A percentile compares a stretch with the other conserved stretches of the same genome.
These are phyloP conservation scores for Eimeria nieschulzi DNA, from an alignment of 169 alveolate genomes.

Conservation along the genomic window DNA sequence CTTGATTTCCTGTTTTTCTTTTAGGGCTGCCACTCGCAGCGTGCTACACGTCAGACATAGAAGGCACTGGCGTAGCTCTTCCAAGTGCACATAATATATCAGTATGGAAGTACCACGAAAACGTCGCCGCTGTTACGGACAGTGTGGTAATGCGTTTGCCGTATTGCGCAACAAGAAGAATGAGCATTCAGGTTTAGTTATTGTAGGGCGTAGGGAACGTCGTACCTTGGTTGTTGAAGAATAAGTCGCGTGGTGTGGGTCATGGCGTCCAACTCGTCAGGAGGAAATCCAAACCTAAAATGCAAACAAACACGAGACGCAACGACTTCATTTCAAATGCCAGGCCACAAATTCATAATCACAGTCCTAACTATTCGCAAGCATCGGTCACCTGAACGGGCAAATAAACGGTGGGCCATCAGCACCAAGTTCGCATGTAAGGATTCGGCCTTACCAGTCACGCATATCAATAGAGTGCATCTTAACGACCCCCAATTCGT, in stretches of 20 bases:
- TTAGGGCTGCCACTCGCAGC: neutral
- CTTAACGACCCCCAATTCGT: slow-evolving; percentile 17
- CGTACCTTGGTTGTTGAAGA: slow-evolving; percentile 45
- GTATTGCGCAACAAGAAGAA: too few relatives aligned
- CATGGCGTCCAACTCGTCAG: slow-evolving; percentile 65
- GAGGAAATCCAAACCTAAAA: slow-evolving; percentile 65
- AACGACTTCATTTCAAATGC: neutral
- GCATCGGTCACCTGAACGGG: too few relatives aligned
- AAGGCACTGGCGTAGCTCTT: neutral
- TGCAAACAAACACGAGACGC: neutral
- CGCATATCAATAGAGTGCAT: slow-evolving; percentile 44
- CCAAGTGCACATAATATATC: neutral
- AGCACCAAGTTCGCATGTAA: too few relatives aligned
- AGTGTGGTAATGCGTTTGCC: too few relatives aligned
- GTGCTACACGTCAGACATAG: neutral
- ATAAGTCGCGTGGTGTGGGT: slow-evolving; percentile 27
- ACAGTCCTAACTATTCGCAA: too few relatives aligned
- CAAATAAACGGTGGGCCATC: too few relatives aligned
- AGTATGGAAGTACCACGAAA: too few relatives aligned
- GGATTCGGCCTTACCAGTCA: slow-evolving; percentile 38
- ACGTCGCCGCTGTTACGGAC: too few relatives aligned
- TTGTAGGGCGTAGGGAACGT: neutral
- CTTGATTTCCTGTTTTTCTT: slow-evolving; percentile 12
- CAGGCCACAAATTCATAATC: too few relatives aligned
- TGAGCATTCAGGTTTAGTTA: too few relatives aligned